phyloP scores from a whole-genome alignment of 441 rosid species.

The Rhodomyrtus psidioides region DNA sequence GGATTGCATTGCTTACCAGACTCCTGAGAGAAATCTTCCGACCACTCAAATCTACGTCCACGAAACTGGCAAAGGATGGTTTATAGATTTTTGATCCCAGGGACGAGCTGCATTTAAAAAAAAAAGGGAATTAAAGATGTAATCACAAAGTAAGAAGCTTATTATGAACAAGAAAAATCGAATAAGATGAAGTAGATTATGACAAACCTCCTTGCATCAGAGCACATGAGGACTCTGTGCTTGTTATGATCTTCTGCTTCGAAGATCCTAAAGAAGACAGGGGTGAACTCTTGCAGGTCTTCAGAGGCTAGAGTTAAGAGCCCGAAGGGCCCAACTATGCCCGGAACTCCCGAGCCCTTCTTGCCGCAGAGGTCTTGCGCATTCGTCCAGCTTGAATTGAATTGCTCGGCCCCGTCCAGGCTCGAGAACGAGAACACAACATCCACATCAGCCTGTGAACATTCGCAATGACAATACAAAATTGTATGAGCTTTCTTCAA shows the following conservation, averaged over 20 bases:
- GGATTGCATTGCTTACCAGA: slow-evolving; percentile 22
- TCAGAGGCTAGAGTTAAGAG: slow-evolving; percentile 57
- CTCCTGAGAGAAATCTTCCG: slow-evolving; percentile 56
- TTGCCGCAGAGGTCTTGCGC: slow-evolving; percentile 45
- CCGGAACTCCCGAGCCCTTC: slow-evolving; percentile 32
- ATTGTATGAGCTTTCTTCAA: background rate
- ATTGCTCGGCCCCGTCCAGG: slow-evolving; percentile 44
- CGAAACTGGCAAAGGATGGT: slow-evolving; percentile 68
- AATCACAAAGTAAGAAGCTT: background rate
- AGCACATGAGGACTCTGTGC: slow-evolving; percentile 55
- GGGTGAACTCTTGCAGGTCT: slow-evolving; percentile 55
- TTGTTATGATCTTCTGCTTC: slow-evolving; percentile 16
- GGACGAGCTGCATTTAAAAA: slow-evolving; percentile 35
- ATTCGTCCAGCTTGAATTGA: slow-evolving; percentile 38
- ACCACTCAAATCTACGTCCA: slow-evolving; percentile 47
- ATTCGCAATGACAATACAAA: background rate
- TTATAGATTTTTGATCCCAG: slow-evolving; percentile 30
- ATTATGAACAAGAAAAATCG: background rate
- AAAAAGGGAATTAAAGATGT: background rate
- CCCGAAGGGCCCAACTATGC: slow-evolving; percentile 78
- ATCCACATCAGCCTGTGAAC: slow-evolving; percentile 58
- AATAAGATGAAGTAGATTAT: background rate
- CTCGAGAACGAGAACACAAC: slow-evolving; percentile 45
- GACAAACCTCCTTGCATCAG: slow-evolving; percentile 61
- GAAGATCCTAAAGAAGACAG: slow-evolving; percentile 72